phyloP scores from a whole-genome alignment of 495 filamentous ascomycete species.

The Talaromyces borbonicus region DNA sequence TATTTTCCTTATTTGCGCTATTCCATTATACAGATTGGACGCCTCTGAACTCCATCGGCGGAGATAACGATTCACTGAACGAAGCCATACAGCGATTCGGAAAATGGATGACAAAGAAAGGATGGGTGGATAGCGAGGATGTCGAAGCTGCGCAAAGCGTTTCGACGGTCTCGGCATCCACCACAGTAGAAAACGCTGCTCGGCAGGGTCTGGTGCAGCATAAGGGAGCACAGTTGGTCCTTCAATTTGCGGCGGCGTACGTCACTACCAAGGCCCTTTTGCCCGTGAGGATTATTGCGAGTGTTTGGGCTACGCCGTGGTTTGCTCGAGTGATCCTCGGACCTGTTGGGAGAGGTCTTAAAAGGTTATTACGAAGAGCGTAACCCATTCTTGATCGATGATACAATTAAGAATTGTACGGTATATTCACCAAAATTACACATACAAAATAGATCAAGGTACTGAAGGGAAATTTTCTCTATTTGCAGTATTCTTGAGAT shows the following conservation, averaged over 20 bases:
- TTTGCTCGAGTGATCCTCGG: constrained; percentile 63
- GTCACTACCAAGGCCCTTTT: constrained; percentile 77
- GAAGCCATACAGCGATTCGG: constrained; percentile 48
- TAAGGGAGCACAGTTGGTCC: constrained; percentile 43
- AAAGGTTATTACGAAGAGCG: constrained; percentile 28
- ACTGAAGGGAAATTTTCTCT: constrained; percentile 14
- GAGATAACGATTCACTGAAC: constrained; percentile 31
- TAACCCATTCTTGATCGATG: constrained; percentile 5
- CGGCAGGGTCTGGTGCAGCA: background rate
- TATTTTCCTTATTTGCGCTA: constrained; percentile 59
- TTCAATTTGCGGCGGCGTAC: constrained; percentile 77
- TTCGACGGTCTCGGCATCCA: constrained; percentile 16
- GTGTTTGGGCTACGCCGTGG: constrained; percentile 89
- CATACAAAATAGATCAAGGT: background rate
- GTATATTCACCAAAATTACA: no score
- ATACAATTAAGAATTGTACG: no score
- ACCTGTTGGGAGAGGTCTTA: constrained; percentile 28
- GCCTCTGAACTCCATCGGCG: constrained; percentile 41
- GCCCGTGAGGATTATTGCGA: constrained; percentile 61
- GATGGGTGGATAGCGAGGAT: constrained; percentile 46
- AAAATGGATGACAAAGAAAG: constrained; percentile 48
- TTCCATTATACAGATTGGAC: constrained; percentile 71
- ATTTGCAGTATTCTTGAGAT: constrained; percentile 18
- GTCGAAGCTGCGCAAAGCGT: constrained; percentile 23
- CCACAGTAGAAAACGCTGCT: background rate